A percentile compares a stretch with the other conserved stretches of the same genome.
These are phyloP conservation scores for Rhinocladiella similis DNA, from an alignment of 2,329 filamentous ascomycete species.

Conservation along the genomic window DNA sequence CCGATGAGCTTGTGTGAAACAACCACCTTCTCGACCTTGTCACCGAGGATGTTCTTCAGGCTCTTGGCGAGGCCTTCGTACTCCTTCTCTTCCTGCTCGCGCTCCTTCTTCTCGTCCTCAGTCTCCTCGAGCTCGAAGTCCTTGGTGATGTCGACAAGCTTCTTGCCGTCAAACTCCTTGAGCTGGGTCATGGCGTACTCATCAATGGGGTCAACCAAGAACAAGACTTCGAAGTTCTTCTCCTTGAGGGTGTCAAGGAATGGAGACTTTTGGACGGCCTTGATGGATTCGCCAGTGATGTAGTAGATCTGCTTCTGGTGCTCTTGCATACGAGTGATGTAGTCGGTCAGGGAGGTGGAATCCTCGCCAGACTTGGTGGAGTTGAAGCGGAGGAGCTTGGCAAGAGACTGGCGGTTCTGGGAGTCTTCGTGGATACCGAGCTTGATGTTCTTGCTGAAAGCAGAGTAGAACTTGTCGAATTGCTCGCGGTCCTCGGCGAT, in stretches of 20 bases:
- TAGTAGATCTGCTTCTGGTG: constrained; percentile 99
- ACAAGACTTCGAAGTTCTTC: constrained; percentile 99
- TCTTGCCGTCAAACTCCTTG: constrained; percentile 99
- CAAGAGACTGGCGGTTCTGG: constrained; percentile 88
- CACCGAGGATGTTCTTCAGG: constrained; percentile 98
- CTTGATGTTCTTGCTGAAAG: constrained; percentile 99
- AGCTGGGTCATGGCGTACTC: constrained; percentile 99
- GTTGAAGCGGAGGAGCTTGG: constrained; percentile 98
- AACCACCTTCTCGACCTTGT: constrained; percentile 99
- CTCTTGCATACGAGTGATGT: constrained; percentile 98
- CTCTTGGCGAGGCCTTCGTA: constrained; percentile 92
- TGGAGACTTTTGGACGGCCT: constrained; percentile 95
- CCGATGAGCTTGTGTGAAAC: constrained; percentile 96
- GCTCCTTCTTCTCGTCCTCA: constrained; percentile 96
- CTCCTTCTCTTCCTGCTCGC: constrained; percentile 98
- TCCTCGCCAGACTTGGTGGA: constrained; percentile 99
- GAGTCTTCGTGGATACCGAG: constrained; percentile 99
- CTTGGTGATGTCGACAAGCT: constrained; percentile 99
- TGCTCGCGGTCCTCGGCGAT: constrained; percentile 99
- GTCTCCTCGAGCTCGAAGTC: constrained; percentile 99
- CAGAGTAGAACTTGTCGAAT: constrained; percentile 99
- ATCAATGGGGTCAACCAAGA: constrained; percentile 98
- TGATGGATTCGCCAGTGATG: constrained; percentile 99
- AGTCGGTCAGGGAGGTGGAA: constrained; percentile 91
- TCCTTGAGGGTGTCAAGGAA: constrained; percentile 98